These are phyloP conservation scores for Alnus glutinosa DNA, from an alignment of 306 rosid species.

Conservation along the genomic window DNA sequence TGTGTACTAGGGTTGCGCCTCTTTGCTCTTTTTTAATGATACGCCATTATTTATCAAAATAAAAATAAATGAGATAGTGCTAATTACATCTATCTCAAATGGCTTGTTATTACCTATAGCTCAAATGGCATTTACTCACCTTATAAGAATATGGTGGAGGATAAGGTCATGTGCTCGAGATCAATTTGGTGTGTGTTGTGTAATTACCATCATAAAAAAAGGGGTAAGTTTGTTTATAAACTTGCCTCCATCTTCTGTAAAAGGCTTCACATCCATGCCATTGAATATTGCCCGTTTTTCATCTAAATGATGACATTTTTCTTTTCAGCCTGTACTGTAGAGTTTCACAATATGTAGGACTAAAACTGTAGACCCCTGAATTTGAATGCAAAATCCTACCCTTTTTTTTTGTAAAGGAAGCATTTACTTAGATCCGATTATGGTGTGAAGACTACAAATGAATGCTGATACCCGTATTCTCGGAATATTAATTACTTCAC, in stretches of 20 bases:
- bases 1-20: no score
- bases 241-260: neutral
- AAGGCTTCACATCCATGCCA: neutral
- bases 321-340: neutral
- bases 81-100: neutral
- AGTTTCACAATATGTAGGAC: neutral
- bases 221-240: neutral
- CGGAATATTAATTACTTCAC: neutral
- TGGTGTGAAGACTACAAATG: neutral
- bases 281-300: neutral
- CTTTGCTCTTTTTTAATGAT: no score
- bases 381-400: neutral
- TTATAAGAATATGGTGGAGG: neutral
- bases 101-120: no score
- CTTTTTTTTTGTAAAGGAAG: neutral
- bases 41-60: no score
- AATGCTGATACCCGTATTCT: neutral
- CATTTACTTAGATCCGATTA: neutral
- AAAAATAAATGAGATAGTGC: neutral
- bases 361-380: no score
- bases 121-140: neutral
- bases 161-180: neutral
- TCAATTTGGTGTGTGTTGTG: neutral
- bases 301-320: neutral
- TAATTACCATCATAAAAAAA: neutral